These are phyloP conservation scores for Aureobasidium sp. DNA, from an alignment of 2,329 filamentous ascomycete species.

Conservation along the genomic window DNA sequence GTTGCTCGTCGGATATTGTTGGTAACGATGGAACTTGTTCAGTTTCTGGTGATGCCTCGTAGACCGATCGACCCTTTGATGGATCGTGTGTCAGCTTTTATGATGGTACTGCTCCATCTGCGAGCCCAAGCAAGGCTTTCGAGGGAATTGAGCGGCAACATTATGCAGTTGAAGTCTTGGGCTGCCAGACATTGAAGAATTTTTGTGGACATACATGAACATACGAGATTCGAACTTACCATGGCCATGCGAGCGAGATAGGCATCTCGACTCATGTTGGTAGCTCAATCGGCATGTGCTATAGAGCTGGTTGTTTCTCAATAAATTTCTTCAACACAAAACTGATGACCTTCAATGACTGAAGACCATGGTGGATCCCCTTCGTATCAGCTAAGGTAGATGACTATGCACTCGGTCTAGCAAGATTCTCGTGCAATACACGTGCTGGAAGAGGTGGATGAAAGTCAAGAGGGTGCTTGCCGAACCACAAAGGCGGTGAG, in stretches of 20 bases:
- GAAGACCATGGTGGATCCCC: neutral
- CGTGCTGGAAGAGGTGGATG: neutral
- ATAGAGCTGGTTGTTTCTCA: neutral
- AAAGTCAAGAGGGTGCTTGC: neutral
- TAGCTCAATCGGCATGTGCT: neutral
- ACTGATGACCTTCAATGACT: neutral
- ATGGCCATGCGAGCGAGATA: conserved; percentile 27
- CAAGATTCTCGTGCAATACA: neutral
- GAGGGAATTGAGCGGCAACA: neutral
- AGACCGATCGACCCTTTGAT: conserved; percentile 34
- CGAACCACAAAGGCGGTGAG: neutral
- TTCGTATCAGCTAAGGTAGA: neutral
- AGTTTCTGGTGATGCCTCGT: conserved; percentile 20
- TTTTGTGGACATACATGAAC: neutral
- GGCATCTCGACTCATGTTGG: conserved; percentile 24
- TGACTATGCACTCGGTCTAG: neutral
- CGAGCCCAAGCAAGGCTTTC: neutral
- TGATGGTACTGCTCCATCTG: neutral
- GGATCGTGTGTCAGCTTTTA: neutral
- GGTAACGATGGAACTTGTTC: neutral
- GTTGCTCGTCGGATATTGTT: conserved; percentile 25
- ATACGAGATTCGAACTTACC: conserved; percentile 11
- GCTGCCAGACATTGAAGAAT: neutral
- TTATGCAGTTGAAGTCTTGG: neutral
- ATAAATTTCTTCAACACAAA: neutral